Evolutionary conservation across 805 yeast genomes (phyloP).

Genomic region (Brettanomyces nanus): DNA sequence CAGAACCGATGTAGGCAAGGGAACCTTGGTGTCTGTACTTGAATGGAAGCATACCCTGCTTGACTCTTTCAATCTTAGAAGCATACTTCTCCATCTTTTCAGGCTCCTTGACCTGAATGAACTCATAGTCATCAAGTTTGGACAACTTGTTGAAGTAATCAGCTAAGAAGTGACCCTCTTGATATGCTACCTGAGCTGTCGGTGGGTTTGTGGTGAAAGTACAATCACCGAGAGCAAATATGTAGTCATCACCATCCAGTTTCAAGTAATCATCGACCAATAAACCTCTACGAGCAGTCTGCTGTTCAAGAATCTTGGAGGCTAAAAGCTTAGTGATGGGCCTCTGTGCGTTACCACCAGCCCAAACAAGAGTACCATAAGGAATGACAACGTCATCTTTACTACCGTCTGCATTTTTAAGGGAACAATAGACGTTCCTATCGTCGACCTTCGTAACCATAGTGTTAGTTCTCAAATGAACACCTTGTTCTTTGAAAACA

Average conservation of each 20-base stretch:
- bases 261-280: slow-evolving; percentile 75
- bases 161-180: slow-evolving; percentile 82
- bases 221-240: slow-evolving; percentile 92
- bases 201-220: slow-evolving; percentile 88
- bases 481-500: slow-evolving; percentile 57
- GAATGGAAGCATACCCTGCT: slow-evolving; percentile 49
- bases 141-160: slow-evolving; percentile 57
- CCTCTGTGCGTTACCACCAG: slow-evolving; percentile 93
- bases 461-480: slow-evolving; percentile 72
- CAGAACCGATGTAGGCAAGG: slow-evolving; percentile 88
- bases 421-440: slow-evolving; percentile 60
- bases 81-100: slow-evolving; percentile 30
- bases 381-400: slow-evolving; percentile 55
- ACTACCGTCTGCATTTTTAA: slow-evolving; percentile 59
- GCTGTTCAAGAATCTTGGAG: slow-evolving; percentile 63
- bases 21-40: slow-evolving; percentile 86
- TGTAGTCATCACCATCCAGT: slow-evolving; percentile 72
- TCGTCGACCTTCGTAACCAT: slow-evolving; percentile 82
- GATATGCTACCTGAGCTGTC: slow-evolving; percentile 96
- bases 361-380: slow-evolving; percentile 94
- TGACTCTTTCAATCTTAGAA: slow-evolving; percentile 30
- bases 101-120: slow-evolving; percentile 31
- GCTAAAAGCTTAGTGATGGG: slow-evolving; percentile 61
- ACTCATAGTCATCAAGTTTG: slow-evolving; percentile 51
- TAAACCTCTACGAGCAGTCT: slow-evolving; percentile 84